Percentiles rank a stretch among this genome's conserved stretches.
Evolutionary conservation across 2,329 filamentous ascomycete species (phyloP).

Genomic region (Fusarium penzigii): DNA sequence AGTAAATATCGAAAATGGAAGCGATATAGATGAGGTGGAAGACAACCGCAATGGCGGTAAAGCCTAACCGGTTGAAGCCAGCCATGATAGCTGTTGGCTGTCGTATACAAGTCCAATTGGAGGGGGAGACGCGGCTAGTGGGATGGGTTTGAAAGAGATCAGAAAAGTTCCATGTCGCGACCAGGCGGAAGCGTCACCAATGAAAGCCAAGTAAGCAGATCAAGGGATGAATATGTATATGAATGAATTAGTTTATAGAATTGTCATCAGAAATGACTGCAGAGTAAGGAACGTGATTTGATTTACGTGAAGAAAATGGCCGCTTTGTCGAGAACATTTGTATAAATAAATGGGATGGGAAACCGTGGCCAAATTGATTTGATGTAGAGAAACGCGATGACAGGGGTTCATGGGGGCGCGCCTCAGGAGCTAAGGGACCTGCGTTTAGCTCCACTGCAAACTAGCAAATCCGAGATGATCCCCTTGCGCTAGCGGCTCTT

Average conservation of each 20-base stretch:
- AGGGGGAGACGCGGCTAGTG: conserved; percentile 12
- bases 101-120: conserved; percentile 20
- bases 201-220: too few species aligned
- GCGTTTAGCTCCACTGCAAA: background rate
- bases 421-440: background rate
- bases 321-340: too few species aligned
- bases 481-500: conserved; percentile 10
- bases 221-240: too few species aligned
- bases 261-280: too few species aligned
- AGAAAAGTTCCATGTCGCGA: conserved; percentile 12
- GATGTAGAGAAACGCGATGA: conserved; percentile 5
- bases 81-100: conserved; percentile 46
- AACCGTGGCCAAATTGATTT: conserved; percentile 24
- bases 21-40: conserved; percentile 94
- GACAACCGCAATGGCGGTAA: conserved; percentile 82
- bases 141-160: conserved; percentile 1
- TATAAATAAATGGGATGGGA: conserved; percentile 11
- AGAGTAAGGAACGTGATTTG: too few species aligned
- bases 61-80: conserved; percentile 68
- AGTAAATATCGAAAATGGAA: conserved; percentile 98
- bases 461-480: conserved; percentile 7
- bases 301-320: too few species aligned
- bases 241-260: too few species aligned
- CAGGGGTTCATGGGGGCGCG: background rate
- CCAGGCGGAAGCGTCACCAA: too few species aligned